Evolutionary conservation across 306 rosid species (phyloP), one percentile per base, ranked within the genome.

Genomic region (Medicago arabica): DNA sequence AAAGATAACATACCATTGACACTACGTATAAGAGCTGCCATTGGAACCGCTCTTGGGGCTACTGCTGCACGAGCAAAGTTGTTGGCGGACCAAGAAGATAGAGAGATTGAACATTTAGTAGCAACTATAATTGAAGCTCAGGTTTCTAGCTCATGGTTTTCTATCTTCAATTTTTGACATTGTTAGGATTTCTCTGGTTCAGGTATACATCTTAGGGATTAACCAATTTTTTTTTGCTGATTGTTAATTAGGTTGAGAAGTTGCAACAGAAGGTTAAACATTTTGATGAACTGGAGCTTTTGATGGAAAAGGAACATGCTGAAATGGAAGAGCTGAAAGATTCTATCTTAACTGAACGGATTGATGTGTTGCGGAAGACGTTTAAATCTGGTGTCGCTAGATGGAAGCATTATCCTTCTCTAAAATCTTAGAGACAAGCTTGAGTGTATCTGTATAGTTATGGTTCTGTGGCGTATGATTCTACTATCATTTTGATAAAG

Each of bases 41-140:
- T 86, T 50, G 96, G 91, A 83, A 90, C 99, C 14, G 93, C 96
- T 23, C 93, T 95, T 66, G 99, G 99, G 12, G 93, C 97, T 71
- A 96, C 98, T 53, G 99, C 97, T 67, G 92, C 96, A 62, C 97
- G 76, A 77, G 89, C 97, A 41, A 92, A 92, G 80, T 82, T 95
- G 84, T 76, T 95, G 72, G 97, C 96, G 6, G 98, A 90, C 76
- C 97, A 89, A 78, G 99, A 96, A 85, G 98, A 90, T 58, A 89
- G 91, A 84, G 92, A 92, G 87, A 84, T 96, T 41, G 98, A 92
- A 82, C 87, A 84, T 71, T 83, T 92, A 44, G 86, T 90, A 31
- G 92, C 96, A 25, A 88, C 84, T 76, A 86, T 92, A 84, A 89
- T 92, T 64, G 93, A 85, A 69, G 86, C 96, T 54, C 97, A 95